Percentiles rank a stretch among this genome's conserved stretches.
Conservation (phyloP, 176 grass and related monocot genomes). For the Pontederia crassipes region DNA sequence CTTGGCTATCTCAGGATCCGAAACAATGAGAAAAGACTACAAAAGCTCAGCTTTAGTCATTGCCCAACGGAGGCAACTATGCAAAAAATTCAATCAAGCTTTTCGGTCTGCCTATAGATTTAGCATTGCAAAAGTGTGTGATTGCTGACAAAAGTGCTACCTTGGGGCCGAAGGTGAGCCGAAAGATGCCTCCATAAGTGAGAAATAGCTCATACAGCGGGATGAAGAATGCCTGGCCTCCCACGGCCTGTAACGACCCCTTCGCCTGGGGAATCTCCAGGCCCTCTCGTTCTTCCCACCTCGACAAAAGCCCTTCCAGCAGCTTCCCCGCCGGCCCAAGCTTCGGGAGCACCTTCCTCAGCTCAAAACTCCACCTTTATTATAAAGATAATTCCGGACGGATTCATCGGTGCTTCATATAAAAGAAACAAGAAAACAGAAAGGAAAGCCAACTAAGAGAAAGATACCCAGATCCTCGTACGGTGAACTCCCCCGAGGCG, state of each 20-base stretch:
- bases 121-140: not conserved
- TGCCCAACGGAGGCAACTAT: not conserved
- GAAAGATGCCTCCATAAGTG: slow-evolving; percentile 88
- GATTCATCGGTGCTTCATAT: not conserved
- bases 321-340: slow-evolving; percentile 38
- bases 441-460: not conserved
- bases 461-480: slow-evolving; percentile 36
- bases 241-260: slow-evolving; percentile 46
- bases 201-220: slow-evolving; percentile 88
- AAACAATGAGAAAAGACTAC: slow-evolving; percentile 95
- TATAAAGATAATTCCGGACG: slow-evolving; percentile 1
- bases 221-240: slow-evolving; percentile 70
- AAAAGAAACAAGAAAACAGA: not conserved
- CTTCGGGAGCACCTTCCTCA: slow-evolving; percentile 32
- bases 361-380: slow-evolving; percentile 45
- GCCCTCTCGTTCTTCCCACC: slow-evolving; percentile 13
- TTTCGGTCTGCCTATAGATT: not conserved
- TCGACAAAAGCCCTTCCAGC: slow-evolving; percentile 43
- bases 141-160: slow-evolving; percentile 12
- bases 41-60: not conserved
- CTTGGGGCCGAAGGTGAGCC: slow-evolving; percentile 90
- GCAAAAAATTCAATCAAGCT: not conserved
- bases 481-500: slow-evolving; percentile 90
- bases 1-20: slow-evolving; percentile 77
- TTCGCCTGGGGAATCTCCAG: slow-evolving; percentile 60